phyloP scores from a whole-genome alignment of 177 flowering plant genomes.

The Tripterygium wilfordii region DNA sequence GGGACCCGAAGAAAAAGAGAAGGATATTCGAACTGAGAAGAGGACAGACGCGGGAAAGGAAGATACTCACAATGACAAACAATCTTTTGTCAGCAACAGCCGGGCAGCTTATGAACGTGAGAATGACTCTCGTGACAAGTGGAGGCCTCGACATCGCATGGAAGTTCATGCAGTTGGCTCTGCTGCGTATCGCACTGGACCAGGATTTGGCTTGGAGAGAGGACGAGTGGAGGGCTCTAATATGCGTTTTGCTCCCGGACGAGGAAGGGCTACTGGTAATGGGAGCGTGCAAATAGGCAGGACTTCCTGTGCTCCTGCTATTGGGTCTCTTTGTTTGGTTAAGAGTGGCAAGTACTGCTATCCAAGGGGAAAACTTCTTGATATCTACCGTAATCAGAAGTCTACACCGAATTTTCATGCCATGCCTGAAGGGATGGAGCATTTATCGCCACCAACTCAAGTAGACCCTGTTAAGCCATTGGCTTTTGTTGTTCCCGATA shows the following conservation, averaged over 20 bases:
- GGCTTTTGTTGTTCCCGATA: constrained; percentile 80
- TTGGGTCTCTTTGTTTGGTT: constrained; percentile 40
- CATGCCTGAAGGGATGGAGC: constrained; percentile 49
- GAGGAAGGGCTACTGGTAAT: constrained; percentile 59
- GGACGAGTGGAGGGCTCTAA: constrained; percentile 58
- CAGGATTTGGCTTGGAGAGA: constrained; percentile 82
- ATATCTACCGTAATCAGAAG: constrained; percentile 72
- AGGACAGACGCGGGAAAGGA: constrained; percentile 47
- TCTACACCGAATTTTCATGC: constrained; percentile 30
- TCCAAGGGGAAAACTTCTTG: constrained; percentile 92
- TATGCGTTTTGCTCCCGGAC: constrained; percentile 71
- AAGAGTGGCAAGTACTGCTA: constrained; percentile 50
- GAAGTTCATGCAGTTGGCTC: constrained; percentile 60
- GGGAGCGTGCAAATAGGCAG: constrained; percentile 18
- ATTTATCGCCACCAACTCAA: constrained; percentile 45
- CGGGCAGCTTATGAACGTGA: constrained; percentile 59
- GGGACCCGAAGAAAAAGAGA: constrained; percentile 74
- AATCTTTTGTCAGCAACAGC: constrained; percentile 30
- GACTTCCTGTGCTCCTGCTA: constrained; percentile 34
- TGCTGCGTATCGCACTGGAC: constrained; percentile 72
- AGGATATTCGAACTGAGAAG: constrained; percentile 69
- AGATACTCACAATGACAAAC: constrained; percentile 50
- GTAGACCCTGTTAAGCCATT: constrained; percentile 47
- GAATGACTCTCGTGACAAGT: constrained; percentile 23
- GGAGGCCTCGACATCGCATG: constrained; percentile 67